These are phyloP conservation scores for Zygosaccharomyces bisporus DNA, from an alignment of 805 yeast genomes.

Conservation along the genomic window DNA sequence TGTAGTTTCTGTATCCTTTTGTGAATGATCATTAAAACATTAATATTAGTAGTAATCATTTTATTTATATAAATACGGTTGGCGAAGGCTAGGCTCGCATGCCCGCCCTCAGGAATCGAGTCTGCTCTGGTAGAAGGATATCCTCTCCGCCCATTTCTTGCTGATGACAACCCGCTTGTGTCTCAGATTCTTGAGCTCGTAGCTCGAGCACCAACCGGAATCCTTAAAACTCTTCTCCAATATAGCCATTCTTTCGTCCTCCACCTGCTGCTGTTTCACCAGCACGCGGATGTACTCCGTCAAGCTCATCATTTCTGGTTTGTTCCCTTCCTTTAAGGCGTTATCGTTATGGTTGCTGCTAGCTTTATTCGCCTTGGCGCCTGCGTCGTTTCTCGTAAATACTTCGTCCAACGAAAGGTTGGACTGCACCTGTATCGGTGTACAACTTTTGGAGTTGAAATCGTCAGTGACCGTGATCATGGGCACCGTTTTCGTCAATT, in stretches of 20 bases:
- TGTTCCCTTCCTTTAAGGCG: slow-evolving; percentile 5
- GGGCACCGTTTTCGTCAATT: slow-evolving; percentile 23
- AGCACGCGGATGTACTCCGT: slow-evolving; percentile 27
- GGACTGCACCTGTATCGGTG: slow-evolving; percentile 24
- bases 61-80: slow-evolving; percentile 1
- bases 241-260: slow-evolving; percentile 28
- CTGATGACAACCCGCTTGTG: slow-evolving; percentile 29
- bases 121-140: slow-evolving; percentile 26
- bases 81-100: neutral
- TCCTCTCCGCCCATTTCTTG: slow-evolving; percentile 34
- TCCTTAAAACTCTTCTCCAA: slow-evolving; percentile 26
- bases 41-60: neutral
- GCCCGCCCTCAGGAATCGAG: slow-evolving; percentile 13
- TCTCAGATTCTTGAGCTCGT: slow-evolving; percentile 24
- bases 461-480: slow-evolving; percentile 27
- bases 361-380: slow-evolving; percentile 8
- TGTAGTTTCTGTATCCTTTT: neutral
- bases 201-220: slow-evolving; percentile 33
- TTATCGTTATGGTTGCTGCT: slow-evolving; percentile 1
- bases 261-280: slow-evolving; percentile 27
- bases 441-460: slow-evolving; percentile 16
- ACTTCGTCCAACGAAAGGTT: slow-evolving; percentile 23
- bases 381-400: slow-evolving; percentile 12
- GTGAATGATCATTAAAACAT: slow-evolving; percentile 2
- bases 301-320: slow-evolving; percentile 21